phyloP scores from a whole-genome alignment of 176 grass and related monocot species.

The Lolium rigidum region DNA sequence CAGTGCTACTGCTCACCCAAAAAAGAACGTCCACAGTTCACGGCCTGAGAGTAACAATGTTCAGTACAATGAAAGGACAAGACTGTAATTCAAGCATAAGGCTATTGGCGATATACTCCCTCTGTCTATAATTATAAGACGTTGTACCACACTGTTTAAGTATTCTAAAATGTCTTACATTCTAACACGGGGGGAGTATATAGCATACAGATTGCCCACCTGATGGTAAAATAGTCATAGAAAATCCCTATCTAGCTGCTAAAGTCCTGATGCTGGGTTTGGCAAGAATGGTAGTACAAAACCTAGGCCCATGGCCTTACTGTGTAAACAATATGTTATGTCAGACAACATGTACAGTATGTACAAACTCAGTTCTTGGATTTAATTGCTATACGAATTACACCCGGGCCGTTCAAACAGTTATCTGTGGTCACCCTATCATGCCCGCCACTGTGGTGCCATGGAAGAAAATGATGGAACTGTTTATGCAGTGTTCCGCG shows the following conservation, averaged over 20 bases:
- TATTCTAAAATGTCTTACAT: too few species aligned
- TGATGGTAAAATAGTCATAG: constrained; percentile 23
- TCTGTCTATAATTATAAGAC: too few species aligned
- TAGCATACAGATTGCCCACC: neutral
- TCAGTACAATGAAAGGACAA: constrained; percentile 2
- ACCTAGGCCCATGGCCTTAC: constrained; percentile 38
- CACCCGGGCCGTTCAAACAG: constrained; percentile 12
- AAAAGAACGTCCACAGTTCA: neutral
- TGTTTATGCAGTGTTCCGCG: constrained; percentile 37
- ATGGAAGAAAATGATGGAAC: constrained; percentile 40
- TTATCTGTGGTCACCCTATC: constrained; percentile 29
- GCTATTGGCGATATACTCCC: neutral
- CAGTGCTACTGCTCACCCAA: neutral
- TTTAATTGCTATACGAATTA: constrained; percentile 35
- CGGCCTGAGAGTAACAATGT: neutral
- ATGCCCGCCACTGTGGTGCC: constrained; percentile 9
- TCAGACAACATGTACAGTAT: constrained; percentile 59
- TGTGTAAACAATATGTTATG: constrained; percentile 50
- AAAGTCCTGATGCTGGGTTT: constrained; percentile 4
- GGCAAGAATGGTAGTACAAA: constrained; percentile 55
- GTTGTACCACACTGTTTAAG: too few species aligned
- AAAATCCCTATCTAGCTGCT: constrained; percentile 54
- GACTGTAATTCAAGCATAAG: neutral
- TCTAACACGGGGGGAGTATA: neutral
- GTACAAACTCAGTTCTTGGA: constrained; percentile 32